A percentile compares a stretch with the other conserved stretches of the same genome.
Evolutionary conservation across 2,329 filamentous ascomycete genomes (phyloP).

Genomic region (Alternaria brassicae): DNA sequence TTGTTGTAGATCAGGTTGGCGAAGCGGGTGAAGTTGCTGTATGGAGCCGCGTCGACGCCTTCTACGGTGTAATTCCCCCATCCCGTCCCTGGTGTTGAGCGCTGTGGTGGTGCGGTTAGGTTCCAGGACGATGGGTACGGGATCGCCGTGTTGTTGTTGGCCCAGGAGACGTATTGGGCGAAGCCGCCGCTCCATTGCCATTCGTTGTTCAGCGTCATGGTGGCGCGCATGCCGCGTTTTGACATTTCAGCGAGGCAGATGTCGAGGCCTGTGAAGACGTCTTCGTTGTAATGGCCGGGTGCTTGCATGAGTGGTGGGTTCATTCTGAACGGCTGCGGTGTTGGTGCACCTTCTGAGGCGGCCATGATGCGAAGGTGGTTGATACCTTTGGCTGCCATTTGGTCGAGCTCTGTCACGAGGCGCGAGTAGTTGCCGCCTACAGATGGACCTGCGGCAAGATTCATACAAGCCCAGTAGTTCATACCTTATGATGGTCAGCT

Average conservation of each 20-base stretch:
- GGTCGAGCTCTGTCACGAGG: slow-evolving; percentile 49
- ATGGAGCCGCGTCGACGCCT: slow-evolving; percentile 44
- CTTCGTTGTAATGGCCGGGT: slow-evolving; percentile 51
- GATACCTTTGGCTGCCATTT: slow-evolving; percentile 51
- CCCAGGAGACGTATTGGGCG: slow-evolving; percentile 50
- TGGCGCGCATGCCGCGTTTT: slow-evolving; percentile 51
- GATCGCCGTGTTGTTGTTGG: slow-evolving; percentile 44
- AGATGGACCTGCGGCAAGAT: slow-evolving; percentile 46
- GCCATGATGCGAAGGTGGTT: slow-evolving; percentile 54
- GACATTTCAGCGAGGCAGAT: slow-evolving; percentile 51
- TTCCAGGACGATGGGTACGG: slow-evolving; percentile 52
- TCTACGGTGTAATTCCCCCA: slow-evolving; percentile 52
- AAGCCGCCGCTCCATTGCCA: slow-evolving; percentile 54
- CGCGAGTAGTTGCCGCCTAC: slow-evolving; percentile 49
- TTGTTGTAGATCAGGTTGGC: slow-evolving; percentile 50
- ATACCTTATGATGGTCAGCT: slow-evolving; percentile 32
- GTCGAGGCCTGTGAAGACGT: slow-evolving; percentile 49
- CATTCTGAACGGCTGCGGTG: slow-evolving; percentile 51
- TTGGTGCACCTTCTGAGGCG: slow-evolving; percentile 49
- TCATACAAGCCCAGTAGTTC: slow-evolving; percentile 54
- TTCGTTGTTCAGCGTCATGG: slow-evolving; percentile 51
- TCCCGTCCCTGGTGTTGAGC: slow-evolving; percentile 42
- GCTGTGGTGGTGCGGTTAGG: slow-evolving; percentile 46
- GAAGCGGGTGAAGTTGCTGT: slow-evolving; percentile 35
- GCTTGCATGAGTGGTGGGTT: slow-evolving; percentile 46